phyloP scores from a whole-genome alignment of 2,329 filamentous ascomycete genomes.

The Penicillium sp. region DNA sequence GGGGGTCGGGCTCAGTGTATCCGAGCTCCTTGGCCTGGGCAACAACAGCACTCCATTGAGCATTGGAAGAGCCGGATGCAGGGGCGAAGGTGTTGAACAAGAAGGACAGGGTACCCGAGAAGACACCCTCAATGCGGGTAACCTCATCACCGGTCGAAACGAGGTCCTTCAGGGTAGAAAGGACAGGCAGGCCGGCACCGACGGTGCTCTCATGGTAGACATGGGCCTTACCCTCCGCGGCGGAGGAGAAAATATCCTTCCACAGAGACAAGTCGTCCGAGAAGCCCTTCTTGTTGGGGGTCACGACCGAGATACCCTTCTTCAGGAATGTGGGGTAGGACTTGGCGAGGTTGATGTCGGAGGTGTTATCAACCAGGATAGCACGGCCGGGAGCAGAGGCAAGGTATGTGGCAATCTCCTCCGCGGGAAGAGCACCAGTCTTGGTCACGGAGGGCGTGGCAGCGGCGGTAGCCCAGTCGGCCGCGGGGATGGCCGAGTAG shows the following conservation, averaged over 20 bases:
- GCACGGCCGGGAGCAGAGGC: conserved; percentile 75
- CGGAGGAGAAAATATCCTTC: conserved; percentile 81
- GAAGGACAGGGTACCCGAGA: conserved; percentile 97
- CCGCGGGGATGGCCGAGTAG: conserved; percentile 65
- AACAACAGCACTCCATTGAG: conserved; percentile 89
- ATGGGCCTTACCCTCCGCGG: conserved; percentile 67
- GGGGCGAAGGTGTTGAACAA: conserved; percentile 97
- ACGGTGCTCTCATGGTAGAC: conserved; percentile 96
- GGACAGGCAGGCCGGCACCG: conserved; percentile 88
- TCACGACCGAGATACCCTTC: conserved; percentile 86
- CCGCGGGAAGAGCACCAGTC: conserved; percentile 58
- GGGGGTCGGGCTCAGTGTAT: conserved; percentile 86
- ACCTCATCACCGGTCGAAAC: conserved; percentile 91
- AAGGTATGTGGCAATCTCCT: conserved; percentile 78
- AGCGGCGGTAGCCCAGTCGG: conserved; percentile 60
- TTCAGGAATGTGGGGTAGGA: conserved; percentile 80
- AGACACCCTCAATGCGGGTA: conserved; percentile 92
- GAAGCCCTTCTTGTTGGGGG: conserved; percentile 98
- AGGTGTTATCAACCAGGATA: conserved; percentile 94
- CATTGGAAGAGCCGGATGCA: conserved; percentile 61
- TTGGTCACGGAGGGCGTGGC: conserved; percentile 64
- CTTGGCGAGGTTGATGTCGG: conserved; percentile 81
- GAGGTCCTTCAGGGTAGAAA: conserved; percentile 93
- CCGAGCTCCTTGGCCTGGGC: conserved; percentile 89
- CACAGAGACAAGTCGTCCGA: conserved; percentile 79